Evolutionary conservation across 1,139 yeast genomes (phyloP).

Genomic region (Taphrina deformans): DNA sequence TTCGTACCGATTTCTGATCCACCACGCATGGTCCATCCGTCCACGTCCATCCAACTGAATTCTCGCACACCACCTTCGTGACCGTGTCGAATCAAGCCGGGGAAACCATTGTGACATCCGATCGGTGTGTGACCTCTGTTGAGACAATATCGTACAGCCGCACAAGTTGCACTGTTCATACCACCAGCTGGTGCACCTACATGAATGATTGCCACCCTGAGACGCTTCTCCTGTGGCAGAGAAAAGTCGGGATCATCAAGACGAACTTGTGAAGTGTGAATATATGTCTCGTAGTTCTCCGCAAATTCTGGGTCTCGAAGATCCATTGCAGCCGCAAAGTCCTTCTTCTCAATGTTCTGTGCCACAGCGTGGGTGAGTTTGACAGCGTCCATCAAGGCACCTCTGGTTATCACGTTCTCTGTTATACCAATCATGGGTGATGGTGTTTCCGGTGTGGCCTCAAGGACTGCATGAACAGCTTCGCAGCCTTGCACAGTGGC

Average conservation of each 20-base stretch:
- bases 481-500: conserved; percentile 97
- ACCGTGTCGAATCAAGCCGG: conserved; percentile 73
- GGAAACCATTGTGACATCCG: conserved; percentile 88
- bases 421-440: conserved; percentile 91
- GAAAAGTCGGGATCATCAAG: conserved; percentile 38
- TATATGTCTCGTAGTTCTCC: conserved; percentile 61
- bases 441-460: conserved; percentile 84
- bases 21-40: conserved; percentile 86
- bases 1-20: conserved; percentile 97
- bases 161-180: conserved; percentile 87
- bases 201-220: conserved; percentile 76
- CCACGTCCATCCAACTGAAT: conserved; percentile 80
- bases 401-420: conserved; percentile 82
- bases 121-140: conserved; percentile 84
- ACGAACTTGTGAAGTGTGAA: conserved; percentile 47
- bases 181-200: conserved; percentile 98
- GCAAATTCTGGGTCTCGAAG: conserved; percentile 84
- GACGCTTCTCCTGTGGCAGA: conserved; percentile 42
- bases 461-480: conserved; percentile 90
- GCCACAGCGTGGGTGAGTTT: conserved; percentile 83
- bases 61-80: conserved; percentile 63
- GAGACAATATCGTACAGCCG: conserved; percentile 87
- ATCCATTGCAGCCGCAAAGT: conserved; percentile 81
- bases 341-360: conserved; percentile 71
- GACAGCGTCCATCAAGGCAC: conserved; percentile 86